phyloP scores from a whole-genome alignment of 2,329 filamentous ascomycete species.

The Salinomyces thailandicus region DNA sequence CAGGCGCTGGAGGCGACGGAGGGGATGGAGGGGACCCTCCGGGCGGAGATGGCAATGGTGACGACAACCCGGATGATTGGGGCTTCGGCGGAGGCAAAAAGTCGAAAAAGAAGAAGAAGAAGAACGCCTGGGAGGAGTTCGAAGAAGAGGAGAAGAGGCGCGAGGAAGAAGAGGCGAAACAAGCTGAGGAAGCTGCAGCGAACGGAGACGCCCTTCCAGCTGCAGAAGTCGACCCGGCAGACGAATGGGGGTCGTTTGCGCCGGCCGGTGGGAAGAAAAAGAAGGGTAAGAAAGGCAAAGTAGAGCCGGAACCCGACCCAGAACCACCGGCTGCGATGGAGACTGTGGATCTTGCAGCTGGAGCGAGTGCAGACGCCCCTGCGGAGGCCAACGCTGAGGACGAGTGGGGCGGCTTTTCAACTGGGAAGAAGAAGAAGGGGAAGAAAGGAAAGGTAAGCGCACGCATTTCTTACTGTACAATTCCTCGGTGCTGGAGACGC shows the following conservation, averaged over 20 bases:
- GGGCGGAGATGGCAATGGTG: conserved; percentile 22
- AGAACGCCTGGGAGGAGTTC: conserved; percentile 24
- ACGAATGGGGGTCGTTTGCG: conserved; percentile 30
- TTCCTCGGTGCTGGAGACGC: too few relatives aligned
- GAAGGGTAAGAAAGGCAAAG: conserved; percentile 22
- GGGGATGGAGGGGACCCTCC: conserved; percentile 16
- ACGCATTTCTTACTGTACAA: conserved; percentile 2
- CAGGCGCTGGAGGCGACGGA: conserved; percentile 13
- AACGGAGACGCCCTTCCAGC: not conserved
- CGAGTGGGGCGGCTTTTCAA: conserved; percentile 9
- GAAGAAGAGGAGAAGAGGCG: conserved; percentile 30
- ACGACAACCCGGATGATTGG: conserved; percentile 26
- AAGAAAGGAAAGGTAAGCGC: conserved; percentile 28
- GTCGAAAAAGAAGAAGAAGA: conserved; percentile 33
- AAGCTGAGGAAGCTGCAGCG: conserved; percentile 27
- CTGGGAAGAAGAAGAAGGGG: conserved; percentile 22
- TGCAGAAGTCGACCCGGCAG: conserved; percentile 13
- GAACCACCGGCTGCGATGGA: conserved; percentile 10
- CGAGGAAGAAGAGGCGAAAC: conserved; percentile 28
- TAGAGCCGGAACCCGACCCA: conserved; percentile 8
- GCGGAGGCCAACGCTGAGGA: conserved; percentile 9
- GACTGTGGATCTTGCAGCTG: conserved; percentile 5
- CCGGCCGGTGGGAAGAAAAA: conserved; percentile 27
- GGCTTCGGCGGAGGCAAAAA: conserved; percentile 24
- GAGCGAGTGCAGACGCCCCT: conserved; percentile 8